Evolutionary conservation across 208 protist species (phyloP).

Genomic region (Tritrichomonas musculus): DNA sequence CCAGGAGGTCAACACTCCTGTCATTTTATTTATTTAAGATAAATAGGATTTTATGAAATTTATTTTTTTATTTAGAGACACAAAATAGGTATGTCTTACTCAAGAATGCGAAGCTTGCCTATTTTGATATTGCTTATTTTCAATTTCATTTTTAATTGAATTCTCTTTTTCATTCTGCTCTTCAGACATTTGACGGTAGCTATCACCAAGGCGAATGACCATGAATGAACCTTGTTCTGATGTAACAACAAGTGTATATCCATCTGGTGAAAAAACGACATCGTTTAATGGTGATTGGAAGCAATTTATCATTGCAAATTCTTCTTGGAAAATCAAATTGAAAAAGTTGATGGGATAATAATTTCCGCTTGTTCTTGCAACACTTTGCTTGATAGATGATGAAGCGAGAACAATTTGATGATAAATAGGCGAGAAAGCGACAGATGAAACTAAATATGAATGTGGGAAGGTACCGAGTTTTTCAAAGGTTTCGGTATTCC

Average conservation of each 20-base stretch:
- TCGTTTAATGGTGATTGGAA: not conserved
- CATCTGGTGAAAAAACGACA: not conserved
- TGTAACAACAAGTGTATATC: not conserved
- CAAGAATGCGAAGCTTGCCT: too few relatives aligned
- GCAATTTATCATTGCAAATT: constrained; percentile 1
- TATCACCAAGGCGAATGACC: not conserved
- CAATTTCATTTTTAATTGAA: too few relatives aligned
- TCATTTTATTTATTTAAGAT: too few relatives aligned
- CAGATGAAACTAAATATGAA: not conserved
- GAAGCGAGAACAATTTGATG: constrained; percentile 6
- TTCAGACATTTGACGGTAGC: too few relatives aligned
- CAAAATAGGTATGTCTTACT: too few relatives aligned
- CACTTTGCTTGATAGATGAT: not conserved
- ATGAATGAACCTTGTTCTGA: not conserved
- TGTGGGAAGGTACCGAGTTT: not conserved
- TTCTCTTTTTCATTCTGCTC: too few relatives aligned
- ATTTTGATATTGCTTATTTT: too few relatives aligned
- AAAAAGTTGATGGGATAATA: constrained; percentile 28
- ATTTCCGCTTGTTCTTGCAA: not conserved
- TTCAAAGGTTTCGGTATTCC: not conserved
- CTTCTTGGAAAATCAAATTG: constrained; percentile 4
- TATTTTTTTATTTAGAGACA: too few relatives aligned
- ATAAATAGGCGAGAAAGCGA: not conserved
- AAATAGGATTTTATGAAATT: too few relatives aligned
- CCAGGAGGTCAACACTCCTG: too few relatives aligned